Evolutionary conservation across 331 rosid genomes (phyloP), one percentile per base, ranked within the genome.

Genomic region (Pyracantha coccinea): DNA sequence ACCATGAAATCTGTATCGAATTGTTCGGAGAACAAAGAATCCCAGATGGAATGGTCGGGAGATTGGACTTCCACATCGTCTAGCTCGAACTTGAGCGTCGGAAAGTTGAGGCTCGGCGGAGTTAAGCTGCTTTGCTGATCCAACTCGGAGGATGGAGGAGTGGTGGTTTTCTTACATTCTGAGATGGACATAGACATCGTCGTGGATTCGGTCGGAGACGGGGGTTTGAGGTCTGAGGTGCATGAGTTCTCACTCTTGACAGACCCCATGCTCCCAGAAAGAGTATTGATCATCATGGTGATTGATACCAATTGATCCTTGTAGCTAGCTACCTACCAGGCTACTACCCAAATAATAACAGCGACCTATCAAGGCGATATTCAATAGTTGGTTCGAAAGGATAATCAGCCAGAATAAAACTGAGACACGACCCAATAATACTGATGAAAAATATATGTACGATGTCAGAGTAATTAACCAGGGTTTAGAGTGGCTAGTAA

Each of bases 1-100:
- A 93, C 84, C 98, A 93, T 93, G 87, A 88, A 93, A 33, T 93
- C 98, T 20, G 69, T 41, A 16, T 91, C 98, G 71, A 93, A 77
- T 0, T 93, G 96, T 38, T 91, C 98, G 2, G 93, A 54, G 71
- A 93, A 88, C 50, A 91, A 83, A 1, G 97, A 84, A 10, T 93
- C 97, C 98, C 98, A 93, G 45, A 93, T 75, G 6, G 92, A 73
- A 80, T 82, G 85, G 66, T 89, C 97, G 2, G 96, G 96, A 1
- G 98, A 91, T 45, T 91, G 92, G 38, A 89, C 90, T 77, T 91
- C 93, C 10, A 88, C 82, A 0, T 93, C 93, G 8, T 93, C 96
- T 24, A 87, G 54, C 55, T 88, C 96, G 58, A 83, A 87, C 66
- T 93, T 93, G 24, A 85, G 84, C 60, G 83, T 4, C 4, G 93